Evolutionary conservation across 768 basidiomycete species (phyloP).

Genomic region (Leccinum longicurvipes): DNA sequence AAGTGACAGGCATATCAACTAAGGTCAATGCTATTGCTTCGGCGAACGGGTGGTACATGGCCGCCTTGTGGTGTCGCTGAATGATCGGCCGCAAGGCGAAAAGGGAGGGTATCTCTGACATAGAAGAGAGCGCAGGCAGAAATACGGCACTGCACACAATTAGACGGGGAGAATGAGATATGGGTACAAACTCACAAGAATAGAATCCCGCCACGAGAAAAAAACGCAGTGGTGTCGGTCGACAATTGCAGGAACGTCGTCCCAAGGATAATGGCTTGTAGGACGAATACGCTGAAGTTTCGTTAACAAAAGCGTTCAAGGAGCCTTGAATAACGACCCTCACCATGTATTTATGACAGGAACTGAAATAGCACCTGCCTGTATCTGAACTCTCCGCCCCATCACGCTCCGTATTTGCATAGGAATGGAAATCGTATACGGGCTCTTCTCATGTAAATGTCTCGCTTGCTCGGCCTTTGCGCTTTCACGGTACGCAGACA

Average conservation of each 20-base stretch:
- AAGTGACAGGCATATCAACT: constrained; percentile 45
- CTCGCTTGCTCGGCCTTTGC: constrained; percentile 52
- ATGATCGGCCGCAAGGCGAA: constrained; percentile 45
- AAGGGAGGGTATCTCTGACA: constrained; percentile 56
- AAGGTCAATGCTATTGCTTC: constrained; percentile 45
- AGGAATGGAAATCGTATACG: constrained; percentile 48
- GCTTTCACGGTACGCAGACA: constrained; percentile 45
- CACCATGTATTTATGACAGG: constrained; percentile 32
- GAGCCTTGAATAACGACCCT: background rate
- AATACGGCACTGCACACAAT: constrained; percentile 45
- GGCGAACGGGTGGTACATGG: constrained; percentile 51
- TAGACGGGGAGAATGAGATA: background rate
- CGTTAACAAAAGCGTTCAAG: background rate
- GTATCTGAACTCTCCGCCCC: constrained; percentile 44
- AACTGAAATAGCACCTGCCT: constrained; percentile 36
- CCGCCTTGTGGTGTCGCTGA: constrained; percentile 40
- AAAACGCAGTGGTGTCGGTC: constrained; percentile 32
- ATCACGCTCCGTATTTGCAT: constrained; percentile 49
- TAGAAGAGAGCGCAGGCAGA: constrained; percentile 53
- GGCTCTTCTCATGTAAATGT: constrained; percentile 40
- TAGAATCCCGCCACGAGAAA: constrained; percentile 76
- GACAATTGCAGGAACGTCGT: constrained; percentile 47
- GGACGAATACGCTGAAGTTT: constrained; percentile 35
- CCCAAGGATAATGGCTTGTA: constrained; percentile 33
- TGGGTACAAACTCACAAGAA: constrained; percentile 57